A percentile compares a stretch with the other conserved stretches of the same genome.
These are phyloP conservation scores for Talaromyces sp. DNA, from an alignment of 2,329 filamentous ascomycete species.

Conservation along the genomic window DNA sequence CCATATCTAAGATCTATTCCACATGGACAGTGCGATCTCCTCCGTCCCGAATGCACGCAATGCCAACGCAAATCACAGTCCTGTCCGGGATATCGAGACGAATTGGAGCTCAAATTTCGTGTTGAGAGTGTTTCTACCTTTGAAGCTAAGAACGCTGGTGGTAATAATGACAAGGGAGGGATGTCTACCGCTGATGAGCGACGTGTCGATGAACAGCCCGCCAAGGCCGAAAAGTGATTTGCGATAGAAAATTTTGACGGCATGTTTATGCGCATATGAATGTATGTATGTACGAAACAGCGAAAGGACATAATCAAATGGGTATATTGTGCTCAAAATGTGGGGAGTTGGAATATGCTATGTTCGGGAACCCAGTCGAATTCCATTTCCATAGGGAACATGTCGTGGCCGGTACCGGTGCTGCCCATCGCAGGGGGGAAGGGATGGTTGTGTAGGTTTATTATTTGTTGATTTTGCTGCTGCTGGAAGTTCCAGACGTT, in stretches of 20 bases:
- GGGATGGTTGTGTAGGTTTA: neutral
- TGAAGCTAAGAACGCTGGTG: neutral
- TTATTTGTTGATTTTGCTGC: neutral
- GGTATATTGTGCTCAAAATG: slow-evolving; percentile 9
- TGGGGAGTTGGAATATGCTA: slow-evolving; percentile 17
- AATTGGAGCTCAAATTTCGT: neutral
- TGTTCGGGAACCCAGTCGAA: slow-evolving; percentile 19
- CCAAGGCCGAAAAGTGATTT: neutral
- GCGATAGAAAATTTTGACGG: neutral
- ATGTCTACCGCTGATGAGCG: neutral
- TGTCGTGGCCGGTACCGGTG: neutral
- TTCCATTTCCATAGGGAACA: slow-evolving; percentile 17
- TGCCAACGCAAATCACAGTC: neutral
- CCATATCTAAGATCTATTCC: neutral
- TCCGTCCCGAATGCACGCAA: slow-evolving; percentile 3
- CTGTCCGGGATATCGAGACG: slow-evolving; percentile 11
- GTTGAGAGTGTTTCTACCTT: slow-evolving; percentile 3
- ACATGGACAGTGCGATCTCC: slow-evolving; percentile 8
- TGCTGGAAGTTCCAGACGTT: slow-evolving; percentile 10
- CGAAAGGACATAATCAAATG: neutral
- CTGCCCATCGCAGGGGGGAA: neutral
- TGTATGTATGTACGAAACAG: neutral
- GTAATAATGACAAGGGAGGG: neutral
- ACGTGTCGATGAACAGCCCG: neutral
- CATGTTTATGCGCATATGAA: neutral